phyloP scores from a whole-genome alignment of 2,329 filamentous ascomycete genomes.

The Penicillium sumatraense region DNA sequence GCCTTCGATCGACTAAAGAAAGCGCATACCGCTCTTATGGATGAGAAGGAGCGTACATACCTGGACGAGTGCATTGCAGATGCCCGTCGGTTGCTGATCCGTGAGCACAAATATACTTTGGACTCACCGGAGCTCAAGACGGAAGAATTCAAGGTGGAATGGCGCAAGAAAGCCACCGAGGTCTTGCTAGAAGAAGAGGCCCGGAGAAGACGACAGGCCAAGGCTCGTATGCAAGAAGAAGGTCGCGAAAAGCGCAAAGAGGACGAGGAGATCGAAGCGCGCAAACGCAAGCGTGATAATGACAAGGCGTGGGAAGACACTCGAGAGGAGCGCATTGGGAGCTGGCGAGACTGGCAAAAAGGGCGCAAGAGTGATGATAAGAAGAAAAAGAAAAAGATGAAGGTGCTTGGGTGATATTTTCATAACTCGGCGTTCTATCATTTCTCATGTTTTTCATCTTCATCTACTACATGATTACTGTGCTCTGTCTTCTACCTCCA shows the following conservation, averaged over 20 bases:
- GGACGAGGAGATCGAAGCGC: constrained; percentile 80
- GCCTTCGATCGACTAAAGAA: constrained; percentile 97
- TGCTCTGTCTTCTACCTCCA: background rate
- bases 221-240: constrained; percentile 96
- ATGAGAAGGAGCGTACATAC: constrained; percentile 85
- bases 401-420: constrained; percentile 48
- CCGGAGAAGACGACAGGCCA: constrained; percentile 79
- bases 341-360: constrained; percentile 92
- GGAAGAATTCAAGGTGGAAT: constrained; percentile 78
- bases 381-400: constrained; percentile 65
- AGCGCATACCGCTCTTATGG: constrained; percentile 86
- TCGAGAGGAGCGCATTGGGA: constrained; percentile 86
- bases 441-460: background rate
- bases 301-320: constrained; percentile 96
- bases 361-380: constrained; percentile 58
- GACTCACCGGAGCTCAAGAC: constrained; percentile 84
- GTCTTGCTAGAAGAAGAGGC: constrained; percentile 94
- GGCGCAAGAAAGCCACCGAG: constrained; percentile 86
- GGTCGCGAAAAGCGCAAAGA: constrained; percentile 83
- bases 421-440: constrained; percentile 1
- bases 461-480: background rate
- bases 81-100: constrained; percentile 90
- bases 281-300: constrained; percentile 87
- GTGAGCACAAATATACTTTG: constrained; percentile 89
- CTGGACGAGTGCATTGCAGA: constrained; percentile 96